Evolutionary conservation across 164 flowering plant genomes (phyloP), one percentile per base, ranked within the genome.

Genomic region (Cinnamomum chago): DNA sequence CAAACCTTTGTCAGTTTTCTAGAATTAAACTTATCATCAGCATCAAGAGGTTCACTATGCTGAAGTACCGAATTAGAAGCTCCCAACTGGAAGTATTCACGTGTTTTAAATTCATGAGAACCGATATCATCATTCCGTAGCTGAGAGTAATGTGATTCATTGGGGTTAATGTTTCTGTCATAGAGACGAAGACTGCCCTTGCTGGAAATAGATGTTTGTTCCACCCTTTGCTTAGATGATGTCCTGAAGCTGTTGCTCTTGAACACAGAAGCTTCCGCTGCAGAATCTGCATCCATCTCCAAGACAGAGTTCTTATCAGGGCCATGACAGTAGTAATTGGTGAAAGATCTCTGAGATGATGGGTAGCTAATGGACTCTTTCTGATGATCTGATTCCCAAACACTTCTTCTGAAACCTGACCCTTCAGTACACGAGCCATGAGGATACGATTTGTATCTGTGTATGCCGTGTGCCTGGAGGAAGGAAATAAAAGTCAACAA

Each of bases 1-100:
- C 23, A 15, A 50, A 90, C 90, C 91, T 88, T 85, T 40, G 67
- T 25, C 58, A 79, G 77, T 79, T 71, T 76, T 50, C 76, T 73
- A 70, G 79, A 70, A 58, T 64, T 73, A 58, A 68, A 81, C 74
- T 79, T 82, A 47, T 81, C 89, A 73, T 72, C 80, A n/a, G 65
- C 65, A 83, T 67, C 81, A 65, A 75, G 70, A 74, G 77, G 68
- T 15, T 76, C 81, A 65, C 40, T 71, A 4, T 24, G 70, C 73
- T 51, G 71, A 70, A 68, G 64, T 20, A 73, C 22, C 28, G 75
- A 67, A 80, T 72, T 79, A 40, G 88, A 71, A 62, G 84, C 79
- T 73, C 62, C 81, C 67, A 80, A 58, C 62, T 77, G 84, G 2
- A 76, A 33, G 65, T 74, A 62, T 58, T 79, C 85, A 73, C 70